phyloP scores from a whole-genome alignment of 768 basidiomycete species.

The Lentinula raphanica region DNA sequence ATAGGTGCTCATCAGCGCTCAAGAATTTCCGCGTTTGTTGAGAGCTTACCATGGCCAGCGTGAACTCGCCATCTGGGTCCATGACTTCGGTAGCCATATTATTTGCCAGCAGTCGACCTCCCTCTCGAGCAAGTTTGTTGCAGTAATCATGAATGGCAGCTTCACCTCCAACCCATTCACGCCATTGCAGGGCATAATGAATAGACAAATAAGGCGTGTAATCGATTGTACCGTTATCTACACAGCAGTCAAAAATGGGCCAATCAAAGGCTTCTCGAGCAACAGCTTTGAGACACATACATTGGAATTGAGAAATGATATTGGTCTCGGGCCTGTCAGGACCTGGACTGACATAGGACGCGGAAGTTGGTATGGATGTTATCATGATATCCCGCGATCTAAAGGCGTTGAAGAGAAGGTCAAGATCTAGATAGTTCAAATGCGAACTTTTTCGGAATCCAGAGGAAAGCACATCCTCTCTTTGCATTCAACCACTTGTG shows the following conservation, averaged over 20 bases:
- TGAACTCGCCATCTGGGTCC: slow-evolving; percentile 55
- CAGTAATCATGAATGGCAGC: slow-evolving; percentile 64
- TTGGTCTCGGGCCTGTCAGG: slow-evolving; percentile 19
- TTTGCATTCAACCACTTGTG: slow-evolving; percentile 63
- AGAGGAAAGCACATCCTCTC: slow-evolving; percentile 47
- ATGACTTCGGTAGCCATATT: slow-evolving; percentile 57
- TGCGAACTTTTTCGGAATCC: slow-evolving; percentile 22
- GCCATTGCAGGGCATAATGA: slow-evolving; percentile 61
- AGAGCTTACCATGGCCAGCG: slow-evolving; percentile 62
- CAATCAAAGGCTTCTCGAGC: not conserved
- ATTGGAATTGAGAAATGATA: slow-evolving; percentile 46
- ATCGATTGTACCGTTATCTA: slow-evolving; percentile 66
- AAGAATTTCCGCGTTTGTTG: too few relatives aligned
- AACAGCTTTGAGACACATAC: slow-evolving; percentile 15
- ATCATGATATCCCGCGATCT: slow-evolving; percentile 60
- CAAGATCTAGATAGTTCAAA: slow-evolving; percentile 15
- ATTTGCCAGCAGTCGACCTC: slow-evolving; percentile 54
- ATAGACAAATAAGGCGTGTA: slow-evolving; percentile 49
- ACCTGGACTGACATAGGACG: slow-evolving; percentile 42
- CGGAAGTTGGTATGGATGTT: slow-evolving; percentile 53
- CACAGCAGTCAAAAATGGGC: not conserved
- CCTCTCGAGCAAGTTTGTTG: slow-evolving; percentile 59
- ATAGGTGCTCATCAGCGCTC: too few relatives aligned
- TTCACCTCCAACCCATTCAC: slow-evolving; percentile 72
- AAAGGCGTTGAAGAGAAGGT: slow-evolving; percentile 15